Percentiles rank a stretch among this genome's conserved stretches.
Evolutionary conservation across 2,329 filamentous ascomycete genomes (phyloP).

Genomic region (Didymella exigua): DNA sequence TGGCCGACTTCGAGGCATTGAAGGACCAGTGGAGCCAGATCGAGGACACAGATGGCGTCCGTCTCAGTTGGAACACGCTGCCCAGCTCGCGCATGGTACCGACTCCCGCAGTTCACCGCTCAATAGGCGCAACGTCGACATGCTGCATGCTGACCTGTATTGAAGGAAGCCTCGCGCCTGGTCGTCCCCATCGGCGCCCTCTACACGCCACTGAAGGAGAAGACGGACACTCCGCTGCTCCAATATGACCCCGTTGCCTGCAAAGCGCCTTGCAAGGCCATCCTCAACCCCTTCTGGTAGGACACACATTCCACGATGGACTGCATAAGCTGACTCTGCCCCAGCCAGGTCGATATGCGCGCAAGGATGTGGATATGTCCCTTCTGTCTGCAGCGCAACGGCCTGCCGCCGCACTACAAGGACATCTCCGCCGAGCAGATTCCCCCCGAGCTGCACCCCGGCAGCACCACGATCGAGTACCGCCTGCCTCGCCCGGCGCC

Average conservation of each 20-base stretch:
- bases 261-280: conserved; percentile 93
- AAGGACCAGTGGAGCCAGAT: conserved; percentile 97
- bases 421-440: conserved; percentile 85
- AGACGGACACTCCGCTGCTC: conserved; percentile 83
- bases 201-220: conserved; percentile 95
- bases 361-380: conserved; percentile 88
- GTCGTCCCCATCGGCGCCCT: conserved; percentile 95
- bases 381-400: conserved; percentile 84
- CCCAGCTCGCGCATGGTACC: conserved; percentile 91
- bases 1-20: conserved; percentile 85
- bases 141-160: conserved; percentile 33
- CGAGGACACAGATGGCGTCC: conserved; percentile 93
- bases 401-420: conserved; percentile 84
- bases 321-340: conserved; percentile 23
- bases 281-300: conserved; percentile 96
- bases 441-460: conserved; percentile 79
- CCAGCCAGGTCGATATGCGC: conserved; percentile 80
- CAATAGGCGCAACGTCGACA: conserved; percentile 11
- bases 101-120: conserved; percentile 7
- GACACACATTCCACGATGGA: conserved; percentile 31
- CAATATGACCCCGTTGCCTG: conserved; percentile 97
- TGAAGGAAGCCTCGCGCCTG: conserved; percentile 86
- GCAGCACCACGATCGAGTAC: conserved; percentile 90
- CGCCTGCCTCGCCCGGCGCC: conserved; percentile 79
- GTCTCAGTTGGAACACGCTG: conserved; percentile 98